Evolutionary conservation across 305 asterid genomes (phyloP).

Genomic region (Caryopteris hybrid): DNA sequence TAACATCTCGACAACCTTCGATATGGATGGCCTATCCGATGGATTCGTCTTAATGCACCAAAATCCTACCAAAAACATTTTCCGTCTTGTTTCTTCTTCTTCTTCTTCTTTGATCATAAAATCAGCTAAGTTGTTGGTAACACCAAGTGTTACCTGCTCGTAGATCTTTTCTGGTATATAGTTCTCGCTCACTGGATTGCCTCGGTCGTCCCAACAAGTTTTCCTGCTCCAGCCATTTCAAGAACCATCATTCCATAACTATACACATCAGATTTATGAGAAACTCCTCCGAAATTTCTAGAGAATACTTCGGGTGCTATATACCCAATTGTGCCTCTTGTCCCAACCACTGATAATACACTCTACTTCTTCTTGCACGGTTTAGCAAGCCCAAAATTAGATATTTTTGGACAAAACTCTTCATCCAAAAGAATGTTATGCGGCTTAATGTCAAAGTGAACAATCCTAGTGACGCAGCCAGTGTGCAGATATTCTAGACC

Average conservation of each 20-base stretch:
- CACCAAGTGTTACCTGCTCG: constrained; percentile 20
- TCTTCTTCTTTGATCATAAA: no score
- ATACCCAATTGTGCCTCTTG: constrained; percentile 50
- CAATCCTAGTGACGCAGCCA: constrained; percentile 47
- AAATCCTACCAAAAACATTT: constrained; percentile 26
- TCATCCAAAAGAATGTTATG: constrained; percentile 29
- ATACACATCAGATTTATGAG: constrained; percentile 55
- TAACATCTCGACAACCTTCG: constrained; percentile 29
- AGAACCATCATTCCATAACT: constrained; percentile 64
- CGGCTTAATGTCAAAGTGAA: constrained; percentile 68
- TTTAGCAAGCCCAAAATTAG: constrained; percentile 57
- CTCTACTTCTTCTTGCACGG: constrained; percentile 39
- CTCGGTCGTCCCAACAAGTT: constrained; percentile 1
- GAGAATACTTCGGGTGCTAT: constrained; percentile 48
- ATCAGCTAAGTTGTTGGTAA: constrained; percentile 1
- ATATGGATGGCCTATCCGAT: constrained; percentile 21
- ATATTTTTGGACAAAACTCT: constrained; percentile 44
- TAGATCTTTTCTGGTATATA: constrained; percentile 48
- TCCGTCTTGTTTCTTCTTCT: constrained; percentile 18
- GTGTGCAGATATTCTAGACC: no score
- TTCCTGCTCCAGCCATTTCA: constrained; percentile 48
- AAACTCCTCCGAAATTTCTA: constrained; percentile 39
- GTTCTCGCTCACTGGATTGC: constrained; percentile 23
- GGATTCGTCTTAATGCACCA: constrained; percentile 33
- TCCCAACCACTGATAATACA: constrained; percentile 25